Percentiles rank a stretch among this genome's conserved stretches.
Conservation (phyloP, 179 eudicot genomes). For the Silene coronaria region DNA sequence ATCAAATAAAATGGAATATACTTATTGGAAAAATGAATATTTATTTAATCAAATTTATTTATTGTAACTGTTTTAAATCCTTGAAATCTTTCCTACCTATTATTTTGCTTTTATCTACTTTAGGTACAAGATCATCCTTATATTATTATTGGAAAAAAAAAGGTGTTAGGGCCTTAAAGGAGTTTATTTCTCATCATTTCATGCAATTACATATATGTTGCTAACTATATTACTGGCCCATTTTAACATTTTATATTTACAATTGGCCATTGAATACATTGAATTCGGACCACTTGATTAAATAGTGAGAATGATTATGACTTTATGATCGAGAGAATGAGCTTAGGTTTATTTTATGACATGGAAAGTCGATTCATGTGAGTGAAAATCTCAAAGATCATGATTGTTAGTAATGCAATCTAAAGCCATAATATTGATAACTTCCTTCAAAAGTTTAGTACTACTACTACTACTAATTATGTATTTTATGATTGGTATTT, state of each 20-base stretch:
- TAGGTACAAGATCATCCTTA: not conserved
- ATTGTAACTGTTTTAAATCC: no score
- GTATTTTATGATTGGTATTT: not conserved
- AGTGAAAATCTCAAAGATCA: slow-evolving; percentile 24
- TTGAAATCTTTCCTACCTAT: no score
- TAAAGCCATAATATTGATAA: slow-evolving; percentile 6
- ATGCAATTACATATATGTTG: not conserved
- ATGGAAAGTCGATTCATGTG: slow-evolving; percentile 26
- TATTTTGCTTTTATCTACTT: not conserved
- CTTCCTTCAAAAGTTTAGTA: slow-evolving; percentile 1
- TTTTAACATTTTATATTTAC: not conserved
- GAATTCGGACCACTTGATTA: slow-evolving; percentile 23
- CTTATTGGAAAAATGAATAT: no score
- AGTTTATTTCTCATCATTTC: not conserved
- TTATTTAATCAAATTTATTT: no score
- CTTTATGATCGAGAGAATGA: not conserved
- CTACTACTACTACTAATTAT: not conserved
- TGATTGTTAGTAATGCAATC: slow-evolving; percentile 23
- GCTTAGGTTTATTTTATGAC: slow-evolving; percentile 11
- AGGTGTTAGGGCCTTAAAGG: not conserved
- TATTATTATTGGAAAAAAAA: not conserved
- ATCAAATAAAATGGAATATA: no score
- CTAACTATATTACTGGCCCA: not conserved
- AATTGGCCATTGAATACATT: slow-evolving; percentile 13
- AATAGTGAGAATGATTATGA: slow-evolving; percentile 7